phyloP scores from a whole-genome alignment of 2,329 filamentous ascomycete genomes.

The Aspergillus ochraceoroseus region DNA sequence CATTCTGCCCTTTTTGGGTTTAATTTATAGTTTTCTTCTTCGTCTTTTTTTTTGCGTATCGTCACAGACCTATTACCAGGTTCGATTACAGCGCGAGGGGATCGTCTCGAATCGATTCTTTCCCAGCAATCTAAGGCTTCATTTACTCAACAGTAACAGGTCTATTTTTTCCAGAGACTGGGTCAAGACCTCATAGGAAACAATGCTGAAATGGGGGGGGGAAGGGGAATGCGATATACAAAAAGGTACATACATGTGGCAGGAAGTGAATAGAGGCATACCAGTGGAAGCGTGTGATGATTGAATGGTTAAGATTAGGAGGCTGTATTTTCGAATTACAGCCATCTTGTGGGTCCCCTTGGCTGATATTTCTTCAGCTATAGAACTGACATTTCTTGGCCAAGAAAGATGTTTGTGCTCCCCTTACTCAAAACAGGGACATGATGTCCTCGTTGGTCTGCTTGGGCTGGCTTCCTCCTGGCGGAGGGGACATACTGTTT shows the following conservation, averaged over 20 bases:
- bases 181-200: slow-evolving; percentile 1
- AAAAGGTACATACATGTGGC: slow-evolving; percentile 2
- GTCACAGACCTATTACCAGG: too few relatives aligned
- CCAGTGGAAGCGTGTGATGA: slow-evolving; percentile 8
- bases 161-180: slow-evolving; percentile 10
- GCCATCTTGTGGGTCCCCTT: slow-evolving; percentile 1
- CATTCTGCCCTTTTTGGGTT: too few relatives aligned
- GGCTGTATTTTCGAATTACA: slow-evolving; percentile 3
- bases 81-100: too few relatives aligned
- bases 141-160: slow-evolving; percentile 1
- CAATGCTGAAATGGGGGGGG: background rate
- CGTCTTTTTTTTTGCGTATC: too few relatives aligned
- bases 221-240: slow-evolving; percentile 6
- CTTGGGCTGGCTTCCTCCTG: slow-evolving; percentile 33
- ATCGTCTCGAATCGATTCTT: too few relatives aligned
- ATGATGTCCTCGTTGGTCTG: slow-evolving; percentile 55
- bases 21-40: too few relatives aligned
- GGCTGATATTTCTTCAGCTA: slow-evolving; percentile 2
- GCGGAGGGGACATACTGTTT: slow-evolving; percentile 26
- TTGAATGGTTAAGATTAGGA: slow-evolving; percentile 7
- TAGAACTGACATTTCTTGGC: slow-evolving; percentile 1
- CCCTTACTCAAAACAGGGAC: slow-evolving; percentile 47
- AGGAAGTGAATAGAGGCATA: background rate
- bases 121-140: background rate
- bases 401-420: slow-evolving; percentile 3